Base-by-base conservation (phyloP, 2,329 filamentous ascomycete genomes). In the Aspergillus fischeri region DNA sequence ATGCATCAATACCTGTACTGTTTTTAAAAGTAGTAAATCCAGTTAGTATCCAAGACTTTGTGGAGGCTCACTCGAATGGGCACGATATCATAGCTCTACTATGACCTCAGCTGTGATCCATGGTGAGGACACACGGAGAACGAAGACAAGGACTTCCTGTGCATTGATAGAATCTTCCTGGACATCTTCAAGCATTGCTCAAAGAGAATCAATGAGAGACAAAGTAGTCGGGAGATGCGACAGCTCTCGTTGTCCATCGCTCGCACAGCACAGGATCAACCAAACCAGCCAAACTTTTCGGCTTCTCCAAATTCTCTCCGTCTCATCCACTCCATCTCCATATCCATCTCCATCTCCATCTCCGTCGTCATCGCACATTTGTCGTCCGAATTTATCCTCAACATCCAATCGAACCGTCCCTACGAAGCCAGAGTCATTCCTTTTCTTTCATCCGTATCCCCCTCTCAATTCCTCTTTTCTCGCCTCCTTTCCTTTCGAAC, bases 321-420 rank as follows among this genome's bases (percentile, higher is more conserved):
- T 45, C 42, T 24, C 42, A n/a, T 24, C 21, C 41, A n/a, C 41
- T 44, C 41, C 4, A 9, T 45, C 42, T 45, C 42, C 11, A 24
- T 24, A 7, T 44, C n/a, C 9, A 21, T 21, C 14, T 21, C 41
- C 41, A 10, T n/a, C 6, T 21, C n/a, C 9, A 45, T 45, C 8
- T 24, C 20, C n/a, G 21, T 45, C 42, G 32, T n/a, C 32, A 38
- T 41, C 51, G 24, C 29, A 60, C 44, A 53, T 54, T 55, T 49
- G 50, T 24, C 55, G 48, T 49, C 27, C 45, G 29, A 55, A 42
- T 49, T 50, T n/a, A 21, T 58, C 42, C 45, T 49, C 49, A 17
- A 6, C 24, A n/a, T 17, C 14, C 14, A 38, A 7, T 38, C 32
- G 32, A 7, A 17, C 32, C 14, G 2, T 38, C 32, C 5, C 14